Base-by-base conservation (phyloP, 768 basidiomycete species). In the Agaricus blazei region DNA sequence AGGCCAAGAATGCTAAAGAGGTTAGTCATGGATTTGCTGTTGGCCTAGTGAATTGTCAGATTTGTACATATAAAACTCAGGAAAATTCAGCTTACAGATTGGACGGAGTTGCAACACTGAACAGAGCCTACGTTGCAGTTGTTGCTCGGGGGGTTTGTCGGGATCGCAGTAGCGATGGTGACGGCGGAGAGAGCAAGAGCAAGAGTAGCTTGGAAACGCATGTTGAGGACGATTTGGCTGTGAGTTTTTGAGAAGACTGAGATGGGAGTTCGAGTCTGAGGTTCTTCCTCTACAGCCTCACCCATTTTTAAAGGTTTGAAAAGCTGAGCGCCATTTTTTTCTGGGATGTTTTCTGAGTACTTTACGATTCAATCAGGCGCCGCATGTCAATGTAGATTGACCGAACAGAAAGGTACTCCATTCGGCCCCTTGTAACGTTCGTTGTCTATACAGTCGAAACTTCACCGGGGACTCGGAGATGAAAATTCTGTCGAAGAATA, bases 131-230 rank as follows among this genome's bases (percentile, higher is more conserved):
- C 36, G 28, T 45, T 45, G 28, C 52, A 45, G 43, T 15, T 37
- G 19, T 23, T 28, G 27, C 7, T 27, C 11, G 45, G 24, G 8
- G 36, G 4, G 24, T 26, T 31, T 24, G 19, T 23, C 19, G 51
- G 46, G 41, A 64, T 31, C 15, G 52, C 59, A 48, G 49, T 61
- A 45, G 64, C 66, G 45, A 59, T 61, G 29, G 62, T 64, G 54
- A 67, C 54, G 40, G 62, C 45, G 46, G 64, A 60, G 48, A 65
- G 60, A 53, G 61, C 61, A 40, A 65, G 54, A 41, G 62, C 56
- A 53, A 48, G 26, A 41, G 60, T 45, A 38, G 57, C 50, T 46
- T 61, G 57, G 53, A 55, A 51, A 47, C 63, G 59, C 66, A 67
- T 64, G 28, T 54, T 61, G 62, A 19, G 19, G 19, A 19, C 19